Conservation (phyloP, 192 early-diverging fungal species). For the Coemansia sp. region DNA sequence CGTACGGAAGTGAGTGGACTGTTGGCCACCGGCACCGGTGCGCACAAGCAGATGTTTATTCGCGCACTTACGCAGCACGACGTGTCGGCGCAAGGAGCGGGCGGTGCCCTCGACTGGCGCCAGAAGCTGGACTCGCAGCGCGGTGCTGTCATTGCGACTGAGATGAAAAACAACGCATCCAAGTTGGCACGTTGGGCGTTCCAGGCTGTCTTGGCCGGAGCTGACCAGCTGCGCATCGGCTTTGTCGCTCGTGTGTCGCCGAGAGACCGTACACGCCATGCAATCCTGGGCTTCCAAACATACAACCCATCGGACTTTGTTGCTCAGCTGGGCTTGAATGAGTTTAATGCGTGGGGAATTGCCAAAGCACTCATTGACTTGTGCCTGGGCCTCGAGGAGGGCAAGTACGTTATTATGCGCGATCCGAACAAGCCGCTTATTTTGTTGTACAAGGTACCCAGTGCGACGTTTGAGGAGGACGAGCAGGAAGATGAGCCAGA, state of each 20-base stretch:
- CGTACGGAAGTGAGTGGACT: constrained; percentile 89
- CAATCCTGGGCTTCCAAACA: constrained; percentile 75
- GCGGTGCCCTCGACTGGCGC: constrained; percentile 90
- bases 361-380: constrained; percentile 90
- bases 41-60: constrained; percentile 58
- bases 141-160: constrained; percentile 93
- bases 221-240: constrained; percentile 87
- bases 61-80: constrained; percentile 94
- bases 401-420: constrained; percentile 91
- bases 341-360: constrained; percentile 94
- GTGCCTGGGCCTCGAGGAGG: constrained; percentile 82
- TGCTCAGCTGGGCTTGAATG: constrained; percentile 78
- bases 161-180: constrained; percentile 96
- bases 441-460: constrained; percentile 76
- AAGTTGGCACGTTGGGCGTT: constrained; percentile 95
- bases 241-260: constrained; percentile 74
- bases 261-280: constrained; percentile 77
- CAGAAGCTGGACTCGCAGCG: constrained; percentile 90
- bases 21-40: constrained; percentile 54
- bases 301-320: constrained; percentile 91
- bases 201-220: constrained; percentile 85
- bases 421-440: constrained; percentile 95
- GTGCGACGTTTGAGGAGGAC: constrained; percentile 61
- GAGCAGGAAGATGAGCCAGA: constrained; percentile 21
- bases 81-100: constrained; percentile 74